Conservation (phyloP, 306 rosid genomes). For the Mucuna pruriens region DNA sequence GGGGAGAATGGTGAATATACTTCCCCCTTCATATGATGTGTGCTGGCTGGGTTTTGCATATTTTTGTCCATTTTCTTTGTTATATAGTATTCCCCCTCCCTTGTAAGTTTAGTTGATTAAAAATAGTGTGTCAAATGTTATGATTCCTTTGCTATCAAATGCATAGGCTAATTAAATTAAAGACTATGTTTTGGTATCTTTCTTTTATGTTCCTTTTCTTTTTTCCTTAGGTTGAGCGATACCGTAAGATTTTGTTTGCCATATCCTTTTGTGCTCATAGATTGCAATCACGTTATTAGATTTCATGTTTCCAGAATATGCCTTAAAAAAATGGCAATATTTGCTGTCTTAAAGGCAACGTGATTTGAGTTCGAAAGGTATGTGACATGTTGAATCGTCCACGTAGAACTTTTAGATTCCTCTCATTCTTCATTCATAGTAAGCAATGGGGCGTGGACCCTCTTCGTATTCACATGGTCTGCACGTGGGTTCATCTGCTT, state of each 20-base stretch:
- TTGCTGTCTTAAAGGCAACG: background rate
- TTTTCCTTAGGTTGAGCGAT: slow-evolving; percentile 11
- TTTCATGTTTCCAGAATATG: slow-evolving; percentile 46
- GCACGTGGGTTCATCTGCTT: slow-evolving; percentile 44
- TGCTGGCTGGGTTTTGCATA: slow-evolving; percentile 46
- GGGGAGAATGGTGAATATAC: slow-evolving; percentile 56
- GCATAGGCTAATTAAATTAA: slow-evolving; percentile 47
- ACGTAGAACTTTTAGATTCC: slow-evolving; percentile 28
- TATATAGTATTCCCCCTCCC: slow-evolving; percentile 24
- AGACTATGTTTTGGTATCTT: slow-evolving; percentile 36
- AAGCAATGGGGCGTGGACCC: slow-evolving; percentile 39
- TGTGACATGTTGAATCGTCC: slow-evolving; percentile 29
- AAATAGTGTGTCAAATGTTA: slow-evolving; percentile 56
- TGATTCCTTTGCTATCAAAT: slow-evolving; percentile 56
- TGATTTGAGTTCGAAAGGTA: slow-evolving; percentile 19
- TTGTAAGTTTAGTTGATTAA: slow-evolving; percentile 41
- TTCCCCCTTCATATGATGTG: slow-evolving; percentile 52
- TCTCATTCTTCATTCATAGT: background rate
- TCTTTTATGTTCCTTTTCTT: background rate
- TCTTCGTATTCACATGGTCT: slow-evolving; percentile 46
- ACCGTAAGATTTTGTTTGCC: slow-evolving; percentile 45
- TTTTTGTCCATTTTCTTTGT: slow-evolving; percentile 9
- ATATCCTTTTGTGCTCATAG: slow-evolving; percentile 15
- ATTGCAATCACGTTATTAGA: slow-evolving; percentile 45
- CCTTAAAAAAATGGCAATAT: background rate